Conservation (phyloP, 441 rosid genomes). For the Croton laevigatus region DNA sequence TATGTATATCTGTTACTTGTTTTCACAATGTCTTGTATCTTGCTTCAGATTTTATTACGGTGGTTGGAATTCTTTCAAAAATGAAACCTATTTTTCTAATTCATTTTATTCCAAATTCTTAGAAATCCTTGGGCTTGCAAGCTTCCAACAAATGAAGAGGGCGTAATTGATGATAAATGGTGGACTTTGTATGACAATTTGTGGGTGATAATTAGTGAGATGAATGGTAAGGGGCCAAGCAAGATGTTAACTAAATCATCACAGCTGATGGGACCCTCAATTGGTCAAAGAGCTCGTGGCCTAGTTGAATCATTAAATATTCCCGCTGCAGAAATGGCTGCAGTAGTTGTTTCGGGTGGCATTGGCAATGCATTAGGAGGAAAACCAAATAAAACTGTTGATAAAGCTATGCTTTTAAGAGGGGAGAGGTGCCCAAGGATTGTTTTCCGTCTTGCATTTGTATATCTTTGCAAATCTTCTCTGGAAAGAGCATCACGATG, state of each 20-base stretch:
- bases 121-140: conserved; percentile 49
- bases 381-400: conserved; percentile 75
- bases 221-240: conserved; percentile 89
- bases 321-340: conserved; percentile 99
- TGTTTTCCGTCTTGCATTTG: conserved; percentile 77
- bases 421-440: conserved; percentile 96
- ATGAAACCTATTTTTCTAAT: too few relatives aligned
- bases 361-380: conserved; percentile 92
- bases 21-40: conserved; percentile 3
- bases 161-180: conserved; percentile 60
- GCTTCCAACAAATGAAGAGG: conserved; percentile 45
- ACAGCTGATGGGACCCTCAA: conserved; percentile 65
- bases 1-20: background rate
- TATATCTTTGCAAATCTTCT: conserved; percentile 84
- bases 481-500: conserved; percentile 92
- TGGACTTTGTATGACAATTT: conserved; percentile 91
- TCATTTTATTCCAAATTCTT: conserved; percentile 3
- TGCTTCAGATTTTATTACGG: conserved; percentile 5
- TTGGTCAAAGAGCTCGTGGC: conserved; percentile 99
- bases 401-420: conserved; percentile 96
- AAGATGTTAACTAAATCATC: conserved; percentile 58
- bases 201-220: conserved; percentile 80
- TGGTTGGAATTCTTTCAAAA: conserved; percentile 7
- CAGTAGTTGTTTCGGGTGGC: conserved; percentile 98
- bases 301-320: conserved; percentile 94